Conservation (phyloP, 768 basidiomycete species). For the Cystobasidiopsis lactophilus region DNA sequence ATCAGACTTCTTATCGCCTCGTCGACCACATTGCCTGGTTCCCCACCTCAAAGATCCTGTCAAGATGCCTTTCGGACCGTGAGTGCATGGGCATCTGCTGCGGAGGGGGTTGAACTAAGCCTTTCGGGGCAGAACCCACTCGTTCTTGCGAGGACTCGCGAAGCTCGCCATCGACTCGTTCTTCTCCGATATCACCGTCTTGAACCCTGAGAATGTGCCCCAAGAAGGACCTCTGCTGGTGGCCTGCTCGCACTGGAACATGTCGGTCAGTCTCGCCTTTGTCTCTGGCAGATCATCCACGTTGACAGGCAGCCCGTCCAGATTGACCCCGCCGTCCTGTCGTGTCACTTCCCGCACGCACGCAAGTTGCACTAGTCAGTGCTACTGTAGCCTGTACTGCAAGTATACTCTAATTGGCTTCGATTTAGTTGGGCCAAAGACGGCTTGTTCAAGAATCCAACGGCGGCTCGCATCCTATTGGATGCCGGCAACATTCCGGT, state of each 20-base stretch:
- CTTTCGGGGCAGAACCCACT: too few species aligned
- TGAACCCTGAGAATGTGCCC: conserved; percentile 76
- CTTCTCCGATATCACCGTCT: conserved; percentile 66
- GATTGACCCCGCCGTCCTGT: conserved; percentile 16
- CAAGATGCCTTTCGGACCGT: too few species aligned
- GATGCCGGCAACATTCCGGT: conserved; percentile 96
- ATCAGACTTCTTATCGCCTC: too few species aligned
- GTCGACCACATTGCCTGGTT: too few species aligned
- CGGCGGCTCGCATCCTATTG: conserved; percentile 46
- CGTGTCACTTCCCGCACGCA: conserved; percentile 34
- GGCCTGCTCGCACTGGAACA: conserved; percentile 27
- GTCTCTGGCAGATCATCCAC: conserved; percentile 61
- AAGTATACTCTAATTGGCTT: too few species aligned
- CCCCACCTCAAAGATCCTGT: too few species aligned
- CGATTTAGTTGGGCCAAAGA: conserved; percentile 58
- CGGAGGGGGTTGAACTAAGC: too few species aligned
- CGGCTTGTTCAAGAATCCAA: conserved; percentile 59
- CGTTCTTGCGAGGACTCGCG: conserved; percentile 46
- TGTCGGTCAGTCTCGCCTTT: conserved; percentile 37
- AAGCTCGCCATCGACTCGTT: conserved; percentile 53
- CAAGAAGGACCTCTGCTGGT: conserved; percentile 72
- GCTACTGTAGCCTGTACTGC: too few species aligned
- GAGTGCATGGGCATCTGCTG: too few species aligned
- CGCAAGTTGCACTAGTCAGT: background rate
- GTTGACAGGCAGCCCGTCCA: conserved; percentile 25